Base-by-base conservation (phyloP, 306 rosid species). In the Dalbergia cultrata region DNA sequence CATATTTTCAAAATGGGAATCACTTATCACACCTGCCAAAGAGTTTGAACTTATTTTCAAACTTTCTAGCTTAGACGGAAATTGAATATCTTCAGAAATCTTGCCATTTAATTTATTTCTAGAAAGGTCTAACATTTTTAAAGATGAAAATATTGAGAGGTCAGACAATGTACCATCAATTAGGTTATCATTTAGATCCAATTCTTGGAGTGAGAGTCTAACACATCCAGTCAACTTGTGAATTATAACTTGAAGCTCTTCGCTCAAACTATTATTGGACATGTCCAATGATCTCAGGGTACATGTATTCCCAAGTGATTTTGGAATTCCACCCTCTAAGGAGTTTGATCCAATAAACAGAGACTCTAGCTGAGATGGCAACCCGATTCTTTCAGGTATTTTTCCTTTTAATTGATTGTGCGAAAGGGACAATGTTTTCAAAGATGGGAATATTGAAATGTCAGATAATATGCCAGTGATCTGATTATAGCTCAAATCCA, bases 251-350 rank as follows among this genome's bases (percentile, higher is more conserved):
- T 63, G 12, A 4, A 76, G 41, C 43, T 66, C 53, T 41, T 18
- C 71, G 5, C n/a, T 66, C 5, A 66, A 66, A 3, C 0, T 69
- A 5, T 69, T 69, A 7, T 13, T 0, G 10, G 21, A 22, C 7
- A 67, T 5, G 22, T n/a, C 8, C 26, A 70, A 50, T 14, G 9
- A 66, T 0, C 6, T 21, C 16, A 70, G 8, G 13, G 26, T 70
- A 63, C 80, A 75, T 17, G 21, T 5, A 5, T 75, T 12, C 11
- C 63, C 72, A 50, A 75, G 49, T 31, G 79, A 61, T 3, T 63
- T 47, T 49, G 81, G 81, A 53, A 77, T 53, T 77, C 47, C 67
- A 22, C 74, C 81, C 52, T 77, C 74, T 16, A 77, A 13, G 13
- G 33, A 66, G 13, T 77, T 77, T 9, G 13, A 5, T 5, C 8